These are phyloP conservation scores for Clitopilus hobsonii DNA, from an alignment of 768 basidiomycete genomes.

Conservation along the genomic window DNA sequence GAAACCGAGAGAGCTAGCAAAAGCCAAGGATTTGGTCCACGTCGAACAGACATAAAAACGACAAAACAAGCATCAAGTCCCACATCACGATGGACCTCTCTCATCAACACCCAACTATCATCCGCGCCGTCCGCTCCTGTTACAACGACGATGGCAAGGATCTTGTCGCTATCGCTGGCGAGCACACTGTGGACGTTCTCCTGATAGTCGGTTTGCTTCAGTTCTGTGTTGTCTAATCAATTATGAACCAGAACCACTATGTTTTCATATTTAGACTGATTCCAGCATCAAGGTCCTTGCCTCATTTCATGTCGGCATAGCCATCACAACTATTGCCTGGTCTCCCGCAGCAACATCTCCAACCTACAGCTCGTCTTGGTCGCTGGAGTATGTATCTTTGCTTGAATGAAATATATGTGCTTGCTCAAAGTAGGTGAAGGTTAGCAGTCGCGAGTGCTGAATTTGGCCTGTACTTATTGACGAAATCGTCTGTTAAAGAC, in stretches of 20 bases:
- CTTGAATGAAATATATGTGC: no score
- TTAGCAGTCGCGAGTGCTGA: slow-evolving; percentile 65
- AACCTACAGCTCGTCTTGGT: slow-evolving; percentile 59
- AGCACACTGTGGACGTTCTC: slow-evolving; percentile 68
- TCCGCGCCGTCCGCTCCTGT: slow-evolving; percentile 61
- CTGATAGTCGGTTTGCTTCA: slow-evolving; percentile 43
- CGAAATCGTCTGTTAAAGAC: slow-evolving; percentile 40
- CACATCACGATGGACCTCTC: slow-evolving; percentile 50
- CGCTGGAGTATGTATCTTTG: slow-evolving; percentile 53
- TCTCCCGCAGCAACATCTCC: slow-evolving; percentile 69
- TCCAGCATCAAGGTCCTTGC: slow-evolving; percentile 49
- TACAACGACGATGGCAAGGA: slow-evolving; percentile 60
- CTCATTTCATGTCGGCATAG: slow-evolving; percentile 67
- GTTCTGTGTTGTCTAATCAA: neutral
- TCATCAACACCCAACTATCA: slow-evolving; percentile 53
- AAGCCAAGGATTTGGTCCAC: slow-evolving; percentile 59
- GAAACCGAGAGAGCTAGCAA: slow-evolving; percentile 51
- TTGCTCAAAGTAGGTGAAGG: slow-evolving; percentile 42
- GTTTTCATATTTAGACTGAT: slow-evolving; percentile 28
- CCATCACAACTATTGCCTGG: slow-evolving; percentile 75
- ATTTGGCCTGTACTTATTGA: slow-evolving; percentile 67
- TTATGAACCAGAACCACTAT: neutral
- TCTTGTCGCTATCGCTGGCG: slow-evolving; percentile 69
- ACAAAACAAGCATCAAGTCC: neutral
- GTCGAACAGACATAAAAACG: slow-evolving; percentile 18